Evolutionary conservation across 192 early-diverging fungal genomes (phyloP), one percentile per base, ranked within the genome.

Genomic region (Coemansia sp.): DNA sequence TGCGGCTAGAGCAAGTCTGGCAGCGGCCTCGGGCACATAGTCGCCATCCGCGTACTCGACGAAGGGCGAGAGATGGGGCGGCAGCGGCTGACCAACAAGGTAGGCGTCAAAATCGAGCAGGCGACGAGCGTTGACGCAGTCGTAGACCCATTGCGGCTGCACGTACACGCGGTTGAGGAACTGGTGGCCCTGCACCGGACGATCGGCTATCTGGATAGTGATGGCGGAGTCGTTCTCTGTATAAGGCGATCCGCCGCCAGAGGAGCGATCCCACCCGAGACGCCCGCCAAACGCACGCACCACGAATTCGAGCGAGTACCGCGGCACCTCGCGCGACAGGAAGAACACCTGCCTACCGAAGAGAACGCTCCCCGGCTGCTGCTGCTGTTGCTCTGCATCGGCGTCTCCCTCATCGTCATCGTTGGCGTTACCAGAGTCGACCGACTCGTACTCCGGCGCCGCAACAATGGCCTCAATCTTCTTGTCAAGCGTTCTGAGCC

Each of bases 131-230:
- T 99, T 99, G 63, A 97, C 85, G 70, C 88, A 90, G 76, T 99
- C 97, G 83, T 92, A 95, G 16, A 95, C 86, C 97, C 97, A 99
- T 79, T 99, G 97, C n/a, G 97, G 97, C 80, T 98, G 97, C 43
- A 98, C 84, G 68, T 95, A 97, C 11, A 84, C 84, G 71, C 95
- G 88, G 61, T 76, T 65, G 9, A 74, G 66, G 77, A 90, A 87
- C 65, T 83, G 84, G 62, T 91, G 85, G 65, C 74, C 77, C 69
- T 87, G 84, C 7, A 67, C 70, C 15, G 95, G 95, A 26, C 96
- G 89, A 81, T 99, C 97, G 37, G 86, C 77, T 61, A 98, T 86
- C 67, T 97, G 94, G 72, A 95, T 88, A 0, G 94, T 97, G 69
- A 99, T 94, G 13, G 85, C 81, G n/a, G 88, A 83, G 74, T 98